Evolutionary conservation across 148 eudicot species (phyloP), one percentile per base, ranked within the genome.

Genomic region (Rhododendron mucronatum): DNA sequence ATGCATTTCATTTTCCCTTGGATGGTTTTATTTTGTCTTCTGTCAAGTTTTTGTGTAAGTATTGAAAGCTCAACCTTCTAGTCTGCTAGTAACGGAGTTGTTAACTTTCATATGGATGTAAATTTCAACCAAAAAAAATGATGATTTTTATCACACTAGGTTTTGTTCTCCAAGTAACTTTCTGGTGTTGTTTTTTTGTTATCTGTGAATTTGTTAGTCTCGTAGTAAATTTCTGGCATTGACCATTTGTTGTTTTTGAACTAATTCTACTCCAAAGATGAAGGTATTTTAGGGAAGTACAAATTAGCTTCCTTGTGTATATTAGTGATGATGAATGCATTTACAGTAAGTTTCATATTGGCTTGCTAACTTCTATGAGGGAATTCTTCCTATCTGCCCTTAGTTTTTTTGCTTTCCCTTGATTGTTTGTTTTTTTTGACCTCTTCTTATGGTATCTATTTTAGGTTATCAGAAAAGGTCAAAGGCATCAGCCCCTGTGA

Each of bases 401-500:
- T 8, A 4, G 39, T 71, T 30, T 71, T 33, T 33, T 83, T 21
- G 45, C 33, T 50, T 80, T 33, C 44, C 21, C 30, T 28, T 35
- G 4, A 77, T 44, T 61, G 23, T 21, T 59, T 63, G 21, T 83
- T 83, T 69, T 44, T 47, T 37, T 1, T 73, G 26, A 44, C 9
- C 57, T 51, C 21, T 39, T 23, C 45, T 86, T 13, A 82, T 30
- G 33, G 13, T 61, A 14, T 28, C 86, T 77, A 59, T 33, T 37
- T 53, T 81, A 90, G 93, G 93, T 61, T 48, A 86, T 63, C 92
- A 63, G 9, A 90, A 75, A 85, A 89, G 89, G 57, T 85, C 89
- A 53, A 91, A 84, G 77, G 87, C 83, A n/a, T 82, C 89, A 0
- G 87, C 89, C 75, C 92, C 96, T 59, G 91, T 88, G 84, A 93